phyloP scores from a whole-genome alignment of 176 grass and related monocot genomes.

The Carex myosuroides region DNA sequence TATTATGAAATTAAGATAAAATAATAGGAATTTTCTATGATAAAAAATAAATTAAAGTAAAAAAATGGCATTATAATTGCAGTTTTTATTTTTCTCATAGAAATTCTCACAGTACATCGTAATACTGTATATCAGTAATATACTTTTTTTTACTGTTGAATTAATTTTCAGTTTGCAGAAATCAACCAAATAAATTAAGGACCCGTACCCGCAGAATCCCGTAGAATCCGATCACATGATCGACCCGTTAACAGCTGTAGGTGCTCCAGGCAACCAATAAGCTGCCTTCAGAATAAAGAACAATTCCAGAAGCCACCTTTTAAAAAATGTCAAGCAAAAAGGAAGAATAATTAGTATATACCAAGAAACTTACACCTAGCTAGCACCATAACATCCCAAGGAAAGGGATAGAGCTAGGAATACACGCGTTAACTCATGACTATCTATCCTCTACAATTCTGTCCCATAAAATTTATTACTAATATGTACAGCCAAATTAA shows the following conservation, averaged over 20 bases:
- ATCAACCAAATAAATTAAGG: neutral
- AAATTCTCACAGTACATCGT: neutral
- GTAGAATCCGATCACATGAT: neutral
- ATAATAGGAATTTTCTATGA: neutral
- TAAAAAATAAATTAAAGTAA: too few relatives aligned
- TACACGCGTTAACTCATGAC: neutral
- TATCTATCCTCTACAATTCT: neutral
- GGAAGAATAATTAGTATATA: conserved; percentile 2
- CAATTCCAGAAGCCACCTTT: conserved; percentile 16
- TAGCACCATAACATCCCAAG: conserved; percentile 2
- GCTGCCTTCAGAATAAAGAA: neutral
- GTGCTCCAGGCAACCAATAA: neutral
- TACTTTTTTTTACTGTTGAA: neutral
- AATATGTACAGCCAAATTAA: neutral
- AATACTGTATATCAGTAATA: neutral
- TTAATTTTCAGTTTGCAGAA: neutral
- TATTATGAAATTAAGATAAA: neutral
- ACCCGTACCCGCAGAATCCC: neutral
- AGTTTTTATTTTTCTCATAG: neutral
- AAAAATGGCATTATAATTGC: too few relatives aligned
- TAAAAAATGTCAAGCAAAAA: conserved; percentile 5
- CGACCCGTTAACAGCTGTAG: neutral
- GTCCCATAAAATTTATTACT: neutral
- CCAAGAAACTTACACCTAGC: neutral
- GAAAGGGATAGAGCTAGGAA: conserved; percentile 15